Conservation (phyloP, 345 rosid species). For the Pistacia atlantica region DNA sequence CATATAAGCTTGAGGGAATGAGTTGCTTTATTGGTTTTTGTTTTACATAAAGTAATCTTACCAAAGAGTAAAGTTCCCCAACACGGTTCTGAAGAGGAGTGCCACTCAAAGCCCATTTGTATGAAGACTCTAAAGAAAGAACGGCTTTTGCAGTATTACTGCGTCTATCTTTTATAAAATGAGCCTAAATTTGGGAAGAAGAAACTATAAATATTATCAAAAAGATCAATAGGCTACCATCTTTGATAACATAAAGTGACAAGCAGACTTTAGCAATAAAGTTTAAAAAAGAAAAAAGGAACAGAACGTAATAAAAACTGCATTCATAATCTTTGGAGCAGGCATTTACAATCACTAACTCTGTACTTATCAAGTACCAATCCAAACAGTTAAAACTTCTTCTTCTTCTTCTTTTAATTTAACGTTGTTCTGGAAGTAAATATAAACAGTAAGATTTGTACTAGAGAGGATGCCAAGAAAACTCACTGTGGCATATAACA, state of each 20-base stretch:
- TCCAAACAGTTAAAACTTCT: neutral
- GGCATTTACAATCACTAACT: neutral
- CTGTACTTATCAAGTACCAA: neutral
- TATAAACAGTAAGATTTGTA: neutral
- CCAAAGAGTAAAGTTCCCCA: constrained; percentile 96
- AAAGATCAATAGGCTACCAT: constrained; percentile 2
- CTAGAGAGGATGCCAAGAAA: neutral
- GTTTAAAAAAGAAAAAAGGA: neutral
- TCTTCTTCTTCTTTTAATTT: neutral
- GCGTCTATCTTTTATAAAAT: constrained; percentile 86
- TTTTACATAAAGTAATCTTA: constrained; percentile 39
- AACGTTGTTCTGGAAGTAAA: neutral
- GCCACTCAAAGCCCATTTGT: constrained; percentile 96
- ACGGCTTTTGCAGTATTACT: constrained; percentile 91
- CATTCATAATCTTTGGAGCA: neutral
- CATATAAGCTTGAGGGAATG: constrained; percentile 21
- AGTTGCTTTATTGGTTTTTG: constrained; percentile 9
- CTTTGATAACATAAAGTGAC: neutral
- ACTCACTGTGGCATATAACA: neutral
- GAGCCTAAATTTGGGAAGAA: constrained; percentile 55
- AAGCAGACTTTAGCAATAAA: neutral
- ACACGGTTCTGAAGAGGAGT: constrained; percentile 99
- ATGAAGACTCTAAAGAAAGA: constrained; percentile 78
- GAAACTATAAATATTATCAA: neutral
- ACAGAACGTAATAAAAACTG: neutral